Base-by-base conservation (phyloP, 805 yeast species). In the Suhomyces kilbournensis region DNA sequence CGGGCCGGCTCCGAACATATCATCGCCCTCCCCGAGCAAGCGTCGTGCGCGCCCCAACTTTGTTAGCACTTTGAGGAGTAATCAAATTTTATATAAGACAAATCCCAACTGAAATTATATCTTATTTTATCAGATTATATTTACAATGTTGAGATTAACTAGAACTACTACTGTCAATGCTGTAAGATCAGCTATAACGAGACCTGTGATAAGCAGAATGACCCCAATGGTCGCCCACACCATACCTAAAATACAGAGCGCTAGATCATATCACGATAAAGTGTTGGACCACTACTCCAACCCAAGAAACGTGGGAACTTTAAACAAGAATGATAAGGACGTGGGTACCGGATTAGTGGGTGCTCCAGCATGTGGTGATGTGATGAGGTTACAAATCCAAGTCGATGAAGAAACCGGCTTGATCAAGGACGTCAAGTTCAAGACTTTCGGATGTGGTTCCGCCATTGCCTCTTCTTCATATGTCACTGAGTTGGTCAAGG, bases 341-440 rank as follows among this genome's bases (percentile, higher is more conserved):
- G 97, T 94, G 10, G 99, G 99, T 44, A 94, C 98, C 1, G 99
- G 99, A 0, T 79, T 94, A 44, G 99, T 94, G 14, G 99, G 99
- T 52, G 98, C 99, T 0, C 98, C 99, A 51, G 99, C 99, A 0
- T 94, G 99, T 75, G 99, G 99, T 51, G 99, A 94, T 76, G 99
- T 94, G 44, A 94, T 94, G 97, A 87, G 96, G 74, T 80, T 94
- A 58, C 98, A 94, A 71, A 94, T 94, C 65, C 84, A 92, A 68
- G 99, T 94, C 8, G 86, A 86, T 58, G 97, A 92, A 63, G 85
- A 80, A 52, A 84, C 96, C 22, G 99, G 99, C 1, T 79, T 89
- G 50, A 94, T 94, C 61, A 84, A 89, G 69, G 97, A 94, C 69
- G 99, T 93, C 56, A 93, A 91, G 71, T 94, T 94, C 75, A 94